These are phyloP conservation scores for Fraxinus ornus DNA, from an alignment of 305 asterid genomes.

Conservation along the genomic window DNA sequence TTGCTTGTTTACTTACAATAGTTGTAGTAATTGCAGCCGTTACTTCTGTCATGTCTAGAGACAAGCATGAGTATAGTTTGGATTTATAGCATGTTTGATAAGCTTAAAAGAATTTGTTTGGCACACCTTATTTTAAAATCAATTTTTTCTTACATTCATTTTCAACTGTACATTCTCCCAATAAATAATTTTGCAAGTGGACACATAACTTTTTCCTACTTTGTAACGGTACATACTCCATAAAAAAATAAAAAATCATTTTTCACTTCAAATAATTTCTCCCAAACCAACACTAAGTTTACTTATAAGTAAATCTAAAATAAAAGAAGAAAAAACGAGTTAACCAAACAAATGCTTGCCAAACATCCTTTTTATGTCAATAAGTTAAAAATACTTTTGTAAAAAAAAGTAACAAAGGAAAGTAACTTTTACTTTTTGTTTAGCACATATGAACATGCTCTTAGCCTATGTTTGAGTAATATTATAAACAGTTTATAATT, in stretches of 20 bases:
- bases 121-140: too few relatives aligned
- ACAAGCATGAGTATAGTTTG: not conserved
- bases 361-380: not conserved
- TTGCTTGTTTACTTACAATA: constrained; percentile 5
- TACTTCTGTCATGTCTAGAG: not conserved
- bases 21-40: constrained; percentile 11
- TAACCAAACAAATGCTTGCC: not conserved
- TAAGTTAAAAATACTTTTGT: not conserved
- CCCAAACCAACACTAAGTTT: not conserved
- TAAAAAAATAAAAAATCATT: too few relatives aligned
- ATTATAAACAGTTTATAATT: too few relatives aligned
- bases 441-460: not conserved
- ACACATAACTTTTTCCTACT: too few relatives aligned
- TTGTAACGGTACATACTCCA: not conserved
- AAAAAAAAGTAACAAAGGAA: not conserved
- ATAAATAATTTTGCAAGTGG: not conserved
- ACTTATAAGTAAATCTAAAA: not conserved
- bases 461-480: not conserved
- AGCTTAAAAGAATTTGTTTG: not conserved
- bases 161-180: not conserved
- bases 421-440: not conserved
- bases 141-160: too few relatives aligned
- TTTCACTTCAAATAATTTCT: not conserved
- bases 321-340: not conserved
- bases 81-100: not conserved